phyloP scores from a whole-genome alignment of 495 filamentous ascomycete genomes.

The Daldinia childiae region DNA sequence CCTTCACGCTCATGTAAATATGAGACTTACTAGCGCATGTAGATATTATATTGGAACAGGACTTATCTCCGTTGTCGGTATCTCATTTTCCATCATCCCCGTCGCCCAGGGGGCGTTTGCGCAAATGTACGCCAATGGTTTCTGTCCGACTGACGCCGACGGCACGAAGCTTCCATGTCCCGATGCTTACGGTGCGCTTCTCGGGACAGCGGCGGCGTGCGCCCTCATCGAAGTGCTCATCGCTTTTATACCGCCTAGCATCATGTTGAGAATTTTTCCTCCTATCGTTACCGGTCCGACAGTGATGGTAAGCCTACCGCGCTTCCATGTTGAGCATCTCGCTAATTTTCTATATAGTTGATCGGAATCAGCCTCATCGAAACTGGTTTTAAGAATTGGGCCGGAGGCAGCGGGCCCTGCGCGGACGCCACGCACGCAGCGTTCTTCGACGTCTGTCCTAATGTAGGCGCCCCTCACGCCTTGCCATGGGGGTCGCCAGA shows the following conservation, averaged over 20 bases:
- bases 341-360: slow-evolving; percentile 27
- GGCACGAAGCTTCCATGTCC: slow-evolving; percentile 81
- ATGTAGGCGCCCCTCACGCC: slow-evolving; percentile 75
- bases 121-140: slow-evolving; percentile 88
- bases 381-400: slow-evolving; percentile 84
- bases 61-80: slow-evolving; percentile 88
- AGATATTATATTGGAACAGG: slow-evolving; percentile 85
- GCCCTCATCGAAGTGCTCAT: slow-evolving; percentile 78
- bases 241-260: slow-evolving; percentile 73
- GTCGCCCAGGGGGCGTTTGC: slow-evolving; percentile 78
- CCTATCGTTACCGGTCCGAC: slow-evolving; percentile 89
- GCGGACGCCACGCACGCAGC: slow-evolving; percentile 62
- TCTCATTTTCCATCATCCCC: slow-evolving; percentile 87
- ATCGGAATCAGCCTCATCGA: slow-evolving; percentile 80
- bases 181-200: slow-evolving; percentile 82
- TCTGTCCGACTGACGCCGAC: slow-evolving; percentile 70
- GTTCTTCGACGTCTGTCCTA: slow-evolving; percentile 73
- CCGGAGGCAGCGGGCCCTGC: slow-evolving; percentile 77
- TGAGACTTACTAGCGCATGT: not conserved
- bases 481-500: slow-evolving; percentile 88
- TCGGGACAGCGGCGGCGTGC: slow-evolving; percentile 77
- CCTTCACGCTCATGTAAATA: not conserved
- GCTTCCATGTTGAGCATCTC: not conserved
- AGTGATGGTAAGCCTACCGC: slow-evolving; percentile 65
- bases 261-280: slow-evolving; percentile 83